These are phyloP conservation scores for Cladophialophora chaetospira DNA, from an alignment of 2,329 filamentous ascomycete species.

Conservation along the genomic window DNA sequence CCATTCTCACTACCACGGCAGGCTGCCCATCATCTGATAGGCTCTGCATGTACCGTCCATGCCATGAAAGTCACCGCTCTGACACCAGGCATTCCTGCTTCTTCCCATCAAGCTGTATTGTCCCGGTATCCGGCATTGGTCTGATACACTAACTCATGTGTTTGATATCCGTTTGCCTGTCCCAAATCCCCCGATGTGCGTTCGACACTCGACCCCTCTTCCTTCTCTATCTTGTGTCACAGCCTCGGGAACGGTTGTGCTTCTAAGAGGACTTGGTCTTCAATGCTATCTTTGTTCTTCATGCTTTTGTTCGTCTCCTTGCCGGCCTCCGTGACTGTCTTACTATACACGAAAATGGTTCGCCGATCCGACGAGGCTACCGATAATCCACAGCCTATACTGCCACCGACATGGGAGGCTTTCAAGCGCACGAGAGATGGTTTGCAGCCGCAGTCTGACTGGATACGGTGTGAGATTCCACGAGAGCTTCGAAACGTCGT, in stretches of 20 bases:
- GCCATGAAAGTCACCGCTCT: neutral
- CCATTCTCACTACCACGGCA: neutral
- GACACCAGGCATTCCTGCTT: conserved; percentile 9
- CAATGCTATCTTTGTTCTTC: conserved; percentile 11
- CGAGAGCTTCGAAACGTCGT: conserved; percentile 18
- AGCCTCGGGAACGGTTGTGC: neutral
- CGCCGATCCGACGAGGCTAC: neutral
- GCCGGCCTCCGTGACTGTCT: neutral
- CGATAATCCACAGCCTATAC: neutral
- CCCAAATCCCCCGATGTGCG: neutral
- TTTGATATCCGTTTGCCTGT: conserved; percentile 6
- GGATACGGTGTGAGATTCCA: conserved; percentile 19
- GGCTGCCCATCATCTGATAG: neutral
- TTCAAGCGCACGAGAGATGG: conserved; percentile 9
- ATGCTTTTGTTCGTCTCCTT: conserved; percentile 5
- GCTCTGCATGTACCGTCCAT: neutral
- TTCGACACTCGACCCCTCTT: conserved; percentile 3
- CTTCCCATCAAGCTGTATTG: neutral
- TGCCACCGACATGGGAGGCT: conserved; percentile 5
- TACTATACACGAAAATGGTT: conserved; percentile 8
- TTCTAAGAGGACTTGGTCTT: neutral
- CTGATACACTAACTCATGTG: neutral
- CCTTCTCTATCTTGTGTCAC: neutral
- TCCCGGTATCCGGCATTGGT: neutral
- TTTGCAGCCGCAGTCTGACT: conserved; percentile 10